Percentiles rank a stretch among this genome's conserved stretches.
phyloP scores from a whole-genome alignment of 495 filamentous ascomycete species.

The Podospora sp. region DNA sequence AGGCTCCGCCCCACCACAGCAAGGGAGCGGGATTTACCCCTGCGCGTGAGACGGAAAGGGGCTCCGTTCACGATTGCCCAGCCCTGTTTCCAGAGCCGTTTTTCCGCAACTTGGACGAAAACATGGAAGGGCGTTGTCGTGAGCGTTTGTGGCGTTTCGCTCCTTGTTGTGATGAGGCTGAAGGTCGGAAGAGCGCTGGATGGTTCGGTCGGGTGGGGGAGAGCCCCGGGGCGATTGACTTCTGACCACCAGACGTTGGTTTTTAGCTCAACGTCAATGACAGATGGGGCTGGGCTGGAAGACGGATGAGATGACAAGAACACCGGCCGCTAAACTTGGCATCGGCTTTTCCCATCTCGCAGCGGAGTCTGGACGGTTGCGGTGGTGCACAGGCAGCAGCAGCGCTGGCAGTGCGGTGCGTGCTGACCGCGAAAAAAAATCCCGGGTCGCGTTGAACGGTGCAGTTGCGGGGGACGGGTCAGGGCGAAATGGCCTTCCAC shows the following conservation, averaged over 20 bases:
- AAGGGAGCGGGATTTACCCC: background rate
- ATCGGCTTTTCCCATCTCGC: background rate
- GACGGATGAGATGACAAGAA: background rate
- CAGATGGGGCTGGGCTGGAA: background rate
- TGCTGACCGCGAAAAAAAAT: conserved; percentile 5
- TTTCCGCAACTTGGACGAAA: background rate
- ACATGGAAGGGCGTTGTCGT: background rate
- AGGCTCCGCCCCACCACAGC: conserved; percentile 23
- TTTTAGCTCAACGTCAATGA: background rate
- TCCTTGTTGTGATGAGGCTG: background rate
- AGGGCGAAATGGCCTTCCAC: background rate
- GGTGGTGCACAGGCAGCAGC: background rate
- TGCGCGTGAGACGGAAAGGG: background rate
- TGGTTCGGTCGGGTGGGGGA: background rate
- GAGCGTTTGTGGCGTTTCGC: background rate
- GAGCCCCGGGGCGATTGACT: background rate
- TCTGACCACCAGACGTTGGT: background rate
- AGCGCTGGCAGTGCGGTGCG: background rate
- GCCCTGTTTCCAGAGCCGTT: background rate
- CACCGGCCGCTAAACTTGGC: conserved; percentile 3
- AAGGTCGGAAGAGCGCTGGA: too few relatives aligned
- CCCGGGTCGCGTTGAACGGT: conserved; percentile 15
- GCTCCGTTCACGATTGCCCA: background rate
- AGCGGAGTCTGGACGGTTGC: background rate
- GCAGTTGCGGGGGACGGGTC: conserved; percentile 18